A percentile compares a stretch with the other conserved stretches of the same genome.
These are phyloP conservation scores for Agaricales sp. DNA, from an alignment of 1,284 basidiomycete species.

Conservation along the genomic window DNA sequence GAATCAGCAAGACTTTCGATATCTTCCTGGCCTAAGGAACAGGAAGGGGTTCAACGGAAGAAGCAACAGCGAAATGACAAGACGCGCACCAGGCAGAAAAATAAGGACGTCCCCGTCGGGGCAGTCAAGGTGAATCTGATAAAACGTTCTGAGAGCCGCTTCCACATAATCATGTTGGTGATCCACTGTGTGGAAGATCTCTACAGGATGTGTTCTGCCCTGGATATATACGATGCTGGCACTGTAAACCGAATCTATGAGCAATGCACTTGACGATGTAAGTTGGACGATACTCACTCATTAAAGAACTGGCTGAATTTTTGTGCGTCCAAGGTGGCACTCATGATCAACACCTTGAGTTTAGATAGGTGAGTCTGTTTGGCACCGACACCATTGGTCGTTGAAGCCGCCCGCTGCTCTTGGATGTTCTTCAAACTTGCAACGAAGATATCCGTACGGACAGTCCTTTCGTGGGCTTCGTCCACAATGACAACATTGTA, in stretches of 20 bases:
- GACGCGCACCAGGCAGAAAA: constrained; percentile 70
- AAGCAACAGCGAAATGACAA: not conserved
- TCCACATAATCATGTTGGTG: constrained; percentile 84
- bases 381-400: constrained; percentile 26
- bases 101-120: constrained; percentile 86
- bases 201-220: constrained; percentile 90
- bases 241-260: constrained; percentile 30
- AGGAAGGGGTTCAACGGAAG: constrained; percentile 5
- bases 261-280: constrained; percentile 21
- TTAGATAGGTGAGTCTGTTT: constrained; percentile 34
- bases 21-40: constrained; percentile 76
- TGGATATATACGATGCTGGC: constrained; percentile 85
- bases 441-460: constrained; percentile 92
- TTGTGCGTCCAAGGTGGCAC: constrained; percentile 91
- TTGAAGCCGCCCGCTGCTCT: constrained; percentile 44
- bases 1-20: constrained; percentile 83
- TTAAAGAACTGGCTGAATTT: constrained; percentile 88
- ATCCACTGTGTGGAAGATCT: constrained; percentile 62
- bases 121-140: constrained; percentile 80
- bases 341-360: constrained; percentile 94
- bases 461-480: constrained; percentile 94
- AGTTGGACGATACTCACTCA: constrained; percentile 37
- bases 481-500: constrained; percentile 93
- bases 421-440: constrained; percentile 88
- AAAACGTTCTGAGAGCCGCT: constrained; percentile 81